Percentiles rank a stretch among this genome's conserved stretches.
These are phyloP conservation scores for Grigorovia jiainica DNA, from an alignment of 805 yeast genomes.

Conservation along the genomic window DNA sequence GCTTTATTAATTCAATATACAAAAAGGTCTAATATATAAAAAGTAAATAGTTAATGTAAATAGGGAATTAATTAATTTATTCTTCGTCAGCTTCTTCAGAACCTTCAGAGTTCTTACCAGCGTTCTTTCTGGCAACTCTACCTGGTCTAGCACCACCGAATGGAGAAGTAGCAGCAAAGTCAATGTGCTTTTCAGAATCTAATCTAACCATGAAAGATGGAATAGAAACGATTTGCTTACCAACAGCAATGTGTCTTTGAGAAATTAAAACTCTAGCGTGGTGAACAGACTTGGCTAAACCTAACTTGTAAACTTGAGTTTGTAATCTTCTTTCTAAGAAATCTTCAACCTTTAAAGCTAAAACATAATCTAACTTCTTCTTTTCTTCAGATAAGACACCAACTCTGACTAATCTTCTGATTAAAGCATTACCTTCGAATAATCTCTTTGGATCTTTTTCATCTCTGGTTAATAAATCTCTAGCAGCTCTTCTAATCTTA, in stretches of 20 bases:
- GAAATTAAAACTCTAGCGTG: slow-evolving; percentile 98
- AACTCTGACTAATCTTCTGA: slow-evolving; percentile 97
- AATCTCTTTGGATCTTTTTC: slow-evolving; percentile 99
- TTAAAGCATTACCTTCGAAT: slow-evolving; percentile 99
- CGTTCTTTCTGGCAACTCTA: slow-evolving; percentile 96
- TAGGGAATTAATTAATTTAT: slow-evolving; percentile 33
- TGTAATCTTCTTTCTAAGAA: slow-evolving; percentile 99
- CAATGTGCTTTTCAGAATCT: slow-evolving; percentile 99
- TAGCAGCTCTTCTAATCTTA: slow-evolving; percentile 99
- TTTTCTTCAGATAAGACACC: slow-evolving; percentile 99
- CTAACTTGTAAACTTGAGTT: slow-evolving; percentile 99
- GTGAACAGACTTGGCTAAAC: slow-evolving; percentile 98
- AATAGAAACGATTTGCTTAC: slow-evolving; percentile 97
- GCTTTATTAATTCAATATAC: slow-evolving; percentile 1
- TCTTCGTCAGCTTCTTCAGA: slow-evolving; percentile 70
- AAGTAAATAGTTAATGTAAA: slow-evolving; percentile 3
- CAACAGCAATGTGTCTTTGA: slow-evolving; percentile 99
- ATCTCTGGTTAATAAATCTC: slow-evolving; percentile 98
- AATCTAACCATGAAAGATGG: slow-evolving; percentile 99
- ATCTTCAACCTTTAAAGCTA: slow-evolving; percentile 96
- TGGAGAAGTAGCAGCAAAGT: slow-evolving; percentile 98
- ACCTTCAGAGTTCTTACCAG: slow-evolving; percentile 47
- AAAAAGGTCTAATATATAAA: slow-evolving; percentile 4
- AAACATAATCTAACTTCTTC: slow-evolving; percentile 99
- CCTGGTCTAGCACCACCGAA: slow-evolving; percentile 99